Conservation (phyloP, 2,329 filamentous ascomycete genomes). For the Fusarium stilboides region DNA sequence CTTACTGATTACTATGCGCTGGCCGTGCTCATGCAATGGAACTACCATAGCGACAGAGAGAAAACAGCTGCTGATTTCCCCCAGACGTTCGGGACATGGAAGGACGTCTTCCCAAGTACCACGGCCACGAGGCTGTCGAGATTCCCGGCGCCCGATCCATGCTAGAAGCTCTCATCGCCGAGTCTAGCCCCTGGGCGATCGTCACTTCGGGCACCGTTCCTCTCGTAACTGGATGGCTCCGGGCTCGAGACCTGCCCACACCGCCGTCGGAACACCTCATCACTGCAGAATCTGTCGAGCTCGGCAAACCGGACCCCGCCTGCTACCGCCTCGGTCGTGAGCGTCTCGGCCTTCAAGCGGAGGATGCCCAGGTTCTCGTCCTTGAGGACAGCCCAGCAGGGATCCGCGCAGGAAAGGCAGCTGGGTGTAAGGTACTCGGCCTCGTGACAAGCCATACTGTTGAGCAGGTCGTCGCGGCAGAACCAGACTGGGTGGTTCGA, state of each 20-base stretch:
- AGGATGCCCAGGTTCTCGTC: slow-evolving; percentile 74
- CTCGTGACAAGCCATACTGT: slow-evolving; percentile 86
- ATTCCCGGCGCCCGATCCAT: slow-evolving; percentile 86
- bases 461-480: slow-evolving; percentile 79
- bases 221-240: slow-evolving; percentile 81
- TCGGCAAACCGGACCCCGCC: slow-evolving; percentile 83
- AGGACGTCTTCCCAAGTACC: slow-evolving; percentile 80
- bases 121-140: slow-evolving; percentile 84
- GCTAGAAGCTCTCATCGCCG: slow-evolving; percentile 75
- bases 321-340: slow-evolving; percentile 80
- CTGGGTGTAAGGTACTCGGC: slow-evolving; percentile 88
- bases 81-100: slow-evolving; percentile 86
- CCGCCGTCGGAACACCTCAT: slow-evolving; percentile 73
- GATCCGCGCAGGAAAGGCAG: slow-evolving; percentile 85
- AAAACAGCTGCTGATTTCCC: slow-evolving; percentile 29
- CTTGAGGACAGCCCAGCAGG: slow-evolving; percentile 92
- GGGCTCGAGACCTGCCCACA: slow-evolving; percentile 74
- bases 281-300: slow-evolving; percentile 80
- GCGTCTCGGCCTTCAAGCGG: slow-evolving; percentile 68
- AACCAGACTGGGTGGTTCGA: slow-evolving; percentile 89
- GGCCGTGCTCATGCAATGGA: neutral
- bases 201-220: slow-evolving; percentile 81
- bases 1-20: neutral
- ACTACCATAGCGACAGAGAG: slow-evolving; percentile 11
- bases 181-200: slow-evolving; percentile 84